These are phyloP conservation scores for Ustilago loliicola DNA, from an alignment of 1,284 basidiomycete species.

Conservation along the genomic window DNA sequence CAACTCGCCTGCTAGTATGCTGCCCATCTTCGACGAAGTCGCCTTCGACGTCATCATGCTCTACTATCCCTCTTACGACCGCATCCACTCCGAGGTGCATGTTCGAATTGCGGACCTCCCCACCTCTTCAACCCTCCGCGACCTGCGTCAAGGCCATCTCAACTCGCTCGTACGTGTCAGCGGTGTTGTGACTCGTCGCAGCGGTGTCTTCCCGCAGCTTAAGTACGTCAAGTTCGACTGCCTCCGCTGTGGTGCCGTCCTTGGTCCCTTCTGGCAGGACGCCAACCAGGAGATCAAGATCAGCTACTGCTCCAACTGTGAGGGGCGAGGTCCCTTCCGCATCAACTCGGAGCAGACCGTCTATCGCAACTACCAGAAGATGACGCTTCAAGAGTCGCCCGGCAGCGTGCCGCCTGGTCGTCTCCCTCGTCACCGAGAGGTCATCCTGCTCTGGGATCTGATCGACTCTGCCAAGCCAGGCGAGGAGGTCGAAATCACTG, in stretches of 20 bases:
- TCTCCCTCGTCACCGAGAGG: constrained; percentile 93
- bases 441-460: constrained; percentile 95
- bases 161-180: constrained; percentile 95
- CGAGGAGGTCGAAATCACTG: constrained; percentile 93
- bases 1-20: constrained; percentile 92
- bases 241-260: constrained; percentile 80
- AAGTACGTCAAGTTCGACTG: constrained; percentile 99
- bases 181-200: constrained; percentile 96
- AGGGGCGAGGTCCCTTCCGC: constrained; percentile 91
- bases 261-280: constrained; percentile 98
- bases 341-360: constrained; percentile 99
- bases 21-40: constrained; percentile 94
- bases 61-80: constrained; percentile 95
- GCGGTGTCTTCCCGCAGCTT: constrained; percentile 96
- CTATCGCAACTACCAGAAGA: constrained; percentile 98
- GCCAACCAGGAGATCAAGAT: constrained; percentile 93
- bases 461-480: constrained; percentile 98
- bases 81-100: constrained; percentile 97
- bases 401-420: constrained; percentile 97
- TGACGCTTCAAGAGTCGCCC: constrained; percentile 99
- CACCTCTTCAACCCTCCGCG: constrained; percentile 87
- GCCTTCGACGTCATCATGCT: constrained; percentile 93
- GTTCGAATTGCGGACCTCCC: constrained; percentile 96
- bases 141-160: constrained; percentile 89
- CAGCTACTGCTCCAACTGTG: constrained; percentile 86